These are phyloP conservation scores for Candida methanosorbosa DNA, from an alignment of 805 yeast genomes.

Conservation along the genomic window DNA sequence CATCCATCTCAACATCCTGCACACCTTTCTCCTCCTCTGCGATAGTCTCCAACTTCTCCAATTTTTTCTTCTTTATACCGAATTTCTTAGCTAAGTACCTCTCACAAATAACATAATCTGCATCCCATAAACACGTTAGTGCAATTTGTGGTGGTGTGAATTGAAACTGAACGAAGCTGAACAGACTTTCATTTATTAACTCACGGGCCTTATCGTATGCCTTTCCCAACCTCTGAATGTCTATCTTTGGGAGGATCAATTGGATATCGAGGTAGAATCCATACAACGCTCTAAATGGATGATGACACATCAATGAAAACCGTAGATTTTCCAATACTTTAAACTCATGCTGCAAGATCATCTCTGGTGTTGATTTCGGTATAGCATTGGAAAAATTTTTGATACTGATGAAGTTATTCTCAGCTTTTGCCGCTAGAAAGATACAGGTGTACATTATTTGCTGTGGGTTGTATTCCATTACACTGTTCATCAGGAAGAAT, in stretches of 20 bases:
- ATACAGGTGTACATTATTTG: slow-evolving; percentile 71
- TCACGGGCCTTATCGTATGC: slow-evolving; percentile 65
- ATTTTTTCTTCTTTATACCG: slow-evolving; percentile 19
- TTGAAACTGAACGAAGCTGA: slow-evolving; percentile 68
- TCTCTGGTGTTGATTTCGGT: slow-evolving; percentile 54
- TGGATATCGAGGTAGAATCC: slow-evolving; percentile 94
- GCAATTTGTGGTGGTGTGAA: slow-evolving; percentile 96
- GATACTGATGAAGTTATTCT: slow-evolving; percentile 82
- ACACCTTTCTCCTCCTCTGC: slow-evolving; percentile 3
- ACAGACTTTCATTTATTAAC: slow-evolving; percentile 55
- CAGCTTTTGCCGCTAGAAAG: slow-evolving; percentile 88
- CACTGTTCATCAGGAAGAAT: slow-evolving; percentile 73
- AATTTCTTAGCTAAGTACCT: slow-evolving; percentile 63
- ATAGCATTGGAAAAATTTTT: slow-evolving; percentile 68
- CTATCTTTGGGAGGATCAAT: slow-evolving; percentile 38
- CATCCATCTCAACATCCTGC: neutral
- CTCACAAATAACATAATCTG: slow-evolving; percentile 54
- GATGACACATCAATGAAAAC: slow-evolving; percentile 80
- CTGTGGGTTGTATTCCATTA: slow-evolving; percentile 85
- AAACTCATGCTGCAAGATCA: slow-evolving; percentile 75
- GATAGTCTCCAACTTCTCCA: slow-evolving; percentile 1
- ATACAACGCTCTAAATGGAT: slow-evolving; percentile 82
- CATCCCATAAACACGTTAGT: slow-evolving; percentile 68
- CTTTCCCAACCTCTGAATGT: slow-evolving; percentile 51
- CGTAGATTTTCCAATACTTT: slow-evolving; percentile 60